phyloP scores from a whole-genome alignment of 192 early-diverging fungal species.

The Spizellomyces punctatus region DNA sequence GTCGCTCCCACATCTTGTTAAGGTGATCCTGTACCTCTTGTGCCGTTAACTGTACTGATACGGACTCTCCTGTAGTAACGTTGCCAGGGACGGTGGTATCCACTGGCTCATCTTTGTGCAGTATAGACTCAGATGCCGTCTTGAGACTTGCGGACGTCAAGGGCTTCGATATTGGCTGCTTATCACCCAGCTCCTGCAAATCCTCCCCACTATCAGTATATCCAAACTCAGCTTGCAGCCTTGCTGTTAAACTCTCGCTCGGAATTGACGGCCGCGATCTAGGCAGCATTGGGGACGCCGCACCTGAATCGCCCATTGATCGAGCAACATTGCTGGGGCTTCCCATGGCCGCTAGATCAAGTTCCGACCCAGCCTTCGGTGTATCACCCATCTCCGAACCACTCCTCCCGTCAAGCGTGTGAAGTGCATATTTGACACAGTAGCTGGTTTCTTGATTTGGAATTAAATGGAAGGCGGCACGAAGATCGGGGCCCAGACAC shows the following conservation, averaged over 20 bases:
- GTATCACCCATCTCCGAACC: background rate
- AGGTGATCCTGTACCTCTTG: constrained; percentile 68
- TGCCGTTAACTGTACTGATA: constrained; percentile 38
- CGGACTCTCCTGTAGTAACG: constrained; percentile 10
- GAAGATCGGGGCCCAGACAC: background rate
- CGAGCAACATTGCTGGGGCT: background rate
- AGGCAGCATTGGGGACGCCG: background rate
- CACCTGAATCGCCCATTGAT: constrained; percentile 1
- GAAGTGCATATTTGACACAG: background rate
- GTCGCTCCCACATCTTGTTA: constrained; percentile 72
- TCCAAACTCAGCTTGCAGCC: background rate
- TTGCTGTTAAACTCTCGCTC: too few species aligned
- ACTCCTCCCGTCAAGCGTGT: background rate
- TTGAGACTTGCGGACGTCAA: background rate
- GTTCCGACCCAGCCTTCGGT: background rate
- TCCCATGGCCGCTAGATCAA: background rate
- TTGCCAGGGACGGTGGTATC: background rate
- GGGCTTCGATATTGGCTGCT: constrained; percentile 6
- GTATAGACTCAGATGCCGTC: too few species aligned
- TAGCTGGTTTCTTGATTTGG: background rate
- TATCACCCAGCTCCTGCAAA: background rate
- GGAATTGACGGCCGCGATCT: background rate
- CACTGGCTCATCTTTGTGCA: too few species aligned
- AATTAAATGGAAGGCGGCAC: background rate
- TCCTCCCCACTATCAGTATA: background rate